These are phyloP conservation scores for Coniochaeta pulveracea DNA, from an alignment of 2,329 filamentous ascomycete genomes.

Conservation along the genomic window DNA sequence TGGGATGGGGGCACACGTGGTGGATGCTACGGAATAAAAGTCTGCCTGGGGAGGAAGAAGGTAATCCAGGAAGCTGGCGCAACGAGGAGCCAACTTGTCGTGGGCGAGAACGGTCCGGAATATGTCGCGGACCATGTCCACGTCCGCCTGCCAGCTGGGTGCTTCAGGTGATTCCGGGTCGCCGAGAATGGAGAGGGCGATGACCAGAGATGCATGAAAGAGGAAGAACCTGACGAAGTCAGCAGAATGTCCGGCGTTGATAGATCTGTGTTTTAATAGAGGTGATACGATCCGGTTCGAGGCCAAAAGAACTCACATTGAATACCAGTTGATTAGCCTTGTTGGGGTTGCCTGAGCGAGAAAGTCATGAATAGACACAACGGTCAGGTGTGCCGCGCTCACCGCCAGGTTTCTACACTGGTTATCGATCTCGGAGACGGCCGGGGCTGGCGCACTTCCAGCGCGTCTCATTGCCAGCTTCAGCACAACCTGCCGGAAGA, in stretches of 20 bases:
- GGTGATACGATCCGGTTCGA: background rate
- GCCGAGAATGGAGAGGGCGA: constrained; percentile 16
- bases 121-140: constrained; percentile 15
- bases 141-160: constrained; percentile 15
- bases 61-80: constrained; percentile 16
- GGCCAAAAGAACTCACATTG: constrained; percentile 19
- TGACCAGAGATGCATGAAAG: constrained; percentile 19
- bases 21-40: too few relatives aligned
- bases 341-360: constrained; percentile 10
- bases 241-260: background rate
- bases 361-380: constrained; percentile 15
- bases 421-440: constrained; percentile 10
- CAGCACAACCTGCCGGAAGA: constrained; percentile 18
- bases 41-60: constrained; percentile 13
- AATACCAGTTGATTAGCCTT: constrained; percentile 20
- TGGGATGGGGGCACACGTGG: background rate
- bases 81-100: constrained; percentile 15
- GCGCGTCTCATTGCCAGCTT: constrained; percentile 13
- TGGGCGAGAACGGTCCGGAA: constrained; percentile 8
- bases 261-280: background rate
- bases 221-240: constrained; percentile 15
- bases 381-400: constrained; percentile 15
- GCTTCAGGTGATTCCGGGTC: constrained; percentile 15
- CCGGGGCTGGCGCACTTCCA: constrained; percentile 4
- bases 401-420: constrained; percentile 14